Base-by-base conservation (phyloP, 352 stramenopile species). In the Hyphochytrium catenoides region DNA sequence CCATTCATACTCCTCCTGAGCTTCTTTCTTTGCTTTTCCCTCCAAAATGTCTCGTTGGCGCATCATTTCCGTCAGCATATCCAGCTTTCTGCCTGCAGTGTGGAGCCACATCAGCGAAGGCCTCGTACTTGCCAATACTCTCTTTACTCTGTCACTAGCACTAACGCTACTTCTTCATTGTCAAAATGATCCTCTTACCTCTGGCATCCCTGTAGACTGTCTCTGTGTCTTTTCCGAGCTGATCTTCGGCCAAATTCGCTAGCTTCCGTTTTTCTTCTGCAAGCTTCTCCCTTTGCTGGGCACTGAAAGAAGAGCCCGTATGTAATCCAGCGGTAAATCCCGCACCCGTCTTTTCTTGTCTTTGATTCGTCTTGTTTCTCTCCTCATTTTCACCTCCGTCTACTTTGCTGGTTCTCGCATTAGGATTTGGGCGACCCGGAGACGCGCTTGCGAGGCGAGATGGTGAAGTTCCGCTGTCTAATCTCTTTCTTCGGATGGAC, bases 61-160 rank as follows among this genome's bases (percentile, higher is more conserved):
- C 44, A 73, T 57, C 47, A 82, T 62, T 33, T 82, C 67, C 39
- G 70, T 82, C 2, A 82, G 50, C 62, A 82, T 82, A 36, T 82
- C 65, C 27, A 82, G 39, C 48, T 82, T 82, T 26, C 64, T n/a
- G n/a, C n/a, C n/a, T n/a, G n/a, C n/a, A n/a, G n/a, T n/a, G n/a
- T n/a, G n/a, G n/a, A n/a, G n/a, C n/a, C n/a, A n/a, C n/a, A n/a
- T n/a, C n/a, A n/a, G n/a, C n/a, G n/a, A n/a, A n/a, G n/a, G n/a
- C n/a, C n/a, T n/a, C n/a, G n/a, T n/a, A n/a, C n/a, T n/a, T n/a
- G n/a, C n/a, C n/a, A 62, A 30, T 12, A 30, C 12, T 12, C 26
- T 15, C 12, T 12, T 12, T 12, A 30, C 26, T 12, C 26, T 12
- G 15, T 30, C 26, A 12, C 12, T 30, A 12, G 15, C 26, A 30